phyloP scores from a whole-genome alignment of 2,329 filamentous ascomycete species.

The Claviceps africana region DNA sequence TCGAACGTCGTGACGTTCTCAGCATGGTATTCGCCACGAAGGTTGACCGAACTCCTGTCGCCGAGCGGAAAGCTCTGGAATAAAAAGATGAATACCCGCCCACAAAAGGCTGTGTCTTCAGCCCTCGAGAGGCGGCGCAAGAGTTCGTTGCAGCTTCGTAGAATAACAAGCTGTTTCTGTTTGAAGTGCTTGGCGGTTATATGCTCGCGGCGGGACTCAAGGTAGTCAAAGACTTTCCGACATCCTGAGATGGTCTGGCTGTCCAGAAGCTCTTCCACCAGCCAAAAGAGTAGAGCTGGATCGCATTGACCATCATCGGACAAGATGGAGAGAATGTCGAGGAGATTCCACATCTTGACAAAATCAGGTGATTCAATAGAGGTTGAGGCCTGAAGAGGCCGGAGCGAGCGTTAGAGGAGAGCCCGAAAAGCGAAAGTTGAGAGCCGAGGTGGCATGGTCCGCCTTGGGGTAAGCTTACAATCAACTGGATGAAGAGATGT shows the following conservation, averaged over 20 bases:
- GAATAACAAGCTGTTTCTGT: slow-evolving; percentile 74
- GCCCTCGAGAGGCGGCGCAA: slow-evolving; percentile 87
- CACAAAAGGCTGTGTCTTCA: slow-evolving; percentile 94
- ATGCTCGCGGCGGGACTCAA: slow-evolving; percentile 82
- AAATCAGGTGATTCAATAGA: slow-evolving; percentile 67
- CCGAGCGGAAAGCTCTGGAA: slow-evolving; percentile 96
- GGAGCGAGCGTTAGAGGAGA: not conserved
- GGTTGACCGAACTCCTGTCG: slow-evolving; percentile 93
- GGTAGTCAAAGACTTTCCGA: slow-evolving; percentile 80
- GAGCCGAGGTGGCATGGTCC: not conserved
- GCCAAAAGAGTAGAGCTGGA: slow-evolving; percentile 69
- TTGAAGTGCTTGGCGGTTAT: slow-evolving; percentile 71
- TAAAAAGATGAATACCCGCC: slow-evolving; percentile 93
- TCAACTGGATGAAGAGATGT: slow-evolving; percentile 62
- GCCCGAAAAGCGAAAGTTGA: not conserved
- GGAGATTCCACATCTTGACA: slow-evolving; percentile 77
- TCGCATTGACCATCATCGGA: slow-evolving; percentile 71
- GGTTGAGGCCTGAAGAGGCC: slow-evolving; percentile 49
- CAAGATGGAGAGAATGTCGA: slow-evolving; percentile 81
- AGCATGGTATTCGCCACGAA: slow-evolving; percentile 87
- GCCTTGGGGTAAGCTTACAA: slow-evolving; percentile 46
- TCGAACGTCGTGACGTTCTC: slow-evolving; percentile 86
- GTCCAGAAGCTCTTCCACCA: slow-evolving; percentile 89
- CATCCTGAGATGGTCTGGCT: slow-evolving; percentile 91
- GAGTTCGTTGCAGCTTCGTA: slow-evolving; percentile 91